phyloP scores from a whole-genome alignment of 2,329 filamentous ascomycete genomes.

The Diaporthe vexans region DNA sequence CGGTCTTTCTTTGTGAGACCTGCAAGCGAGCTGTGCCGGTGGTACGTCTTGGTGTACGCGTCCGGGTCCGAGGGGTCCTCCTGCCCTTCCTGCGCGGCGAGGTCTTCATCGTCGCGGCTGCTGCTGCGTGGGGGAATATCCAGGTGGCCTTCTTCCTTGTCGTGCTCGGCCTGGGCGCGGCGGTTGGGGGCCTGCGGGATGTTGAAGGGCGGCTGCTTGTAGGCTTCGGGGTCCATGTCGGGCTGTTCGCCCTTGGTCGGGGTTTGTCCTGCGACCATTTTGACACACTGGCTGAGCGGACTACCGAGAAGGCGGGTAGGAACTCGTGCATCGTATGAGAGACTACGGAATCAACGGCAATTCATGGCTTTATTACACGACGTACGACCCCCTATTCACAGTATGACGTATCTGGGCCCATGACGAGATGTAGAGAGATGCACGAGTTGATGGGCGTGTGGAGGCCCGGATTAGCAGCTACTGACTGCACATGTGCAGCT shows the following conservation, averaged over 20 bases:
- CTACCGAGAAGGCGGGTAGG: neutral
- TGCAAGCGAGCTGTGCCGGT: constrained; percentile 15
- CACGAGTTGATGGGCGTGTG: neutral
- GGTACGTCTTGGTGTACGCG: neutral
- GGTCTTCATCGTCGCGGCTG: neutral
- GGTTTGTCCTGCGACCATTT: constrained; percentile 2
- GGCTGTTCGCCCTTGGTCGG: neutral
- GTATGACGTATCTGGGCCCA: constrained; percentile 1
- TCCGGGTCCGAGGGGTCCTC: neutral
- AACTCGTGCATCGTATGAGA: neutral
- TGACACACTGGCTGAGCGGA: neutral
- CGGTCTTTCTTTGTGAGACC: constrained; percentile 2
- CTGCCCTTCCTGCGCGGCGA: neutral
- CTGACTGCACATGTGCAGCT: neutral
- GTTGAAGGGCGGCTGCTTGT: constrained; percentile 22
- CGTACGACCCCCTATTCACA: neutral
- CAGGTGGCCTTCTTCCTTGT: constrained; percentile 12
- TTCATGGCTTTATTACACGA: constrained; percentile 5
- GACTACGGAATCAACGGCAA: neutral
- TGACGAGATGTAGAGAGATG: constrained; percentile 22
- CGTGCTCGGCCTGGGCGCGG: neutral
- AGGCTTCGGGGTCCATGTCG: constrained; percentile 15
- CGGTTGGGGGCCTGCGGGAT: constrained; percentile 7
- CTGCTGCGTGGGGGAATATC: neutral
- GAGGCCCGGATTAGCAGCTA: constrained; percentile 8